Evolutionary conservation across 768 basidiomycete genomes (phyloP).

Genomic region (Boletus coccyginus): DNA sequence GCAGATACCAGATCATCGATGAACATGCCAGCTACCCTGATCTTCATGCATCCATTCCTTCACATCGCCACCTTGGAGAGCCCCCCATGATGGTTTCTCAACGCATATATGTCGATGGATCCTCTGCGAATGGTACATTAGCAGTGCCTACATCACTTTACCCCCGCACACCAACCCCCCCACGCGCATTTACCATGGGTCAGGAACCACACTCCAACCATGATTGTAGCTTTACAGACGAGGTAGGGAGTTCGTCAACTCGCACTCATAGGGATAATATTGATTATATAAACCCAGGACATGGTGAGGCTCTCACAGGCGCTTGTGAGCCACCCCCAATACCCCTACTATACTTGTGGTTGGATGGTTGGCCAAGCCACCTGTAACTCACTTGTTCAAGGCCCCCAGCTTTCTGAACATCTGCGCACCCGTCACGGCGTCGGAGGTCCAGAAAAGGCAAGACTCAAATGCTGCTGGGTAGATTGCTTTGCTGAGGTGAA

Average conservation of each 20-base stretch:
- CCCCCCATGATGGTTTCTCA: slow-evolving; percentile 14
- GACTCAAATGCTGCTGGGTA: slow-evolving; percentile 13
- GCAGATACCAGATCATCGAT: no score
- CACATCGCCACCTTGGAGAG: slow-evolving; percentile 17
- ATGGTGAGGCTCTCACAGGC: background rate
- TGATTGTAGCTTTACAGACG: slow-evolving; percentile 1
- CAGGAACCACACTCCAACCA: background rate
- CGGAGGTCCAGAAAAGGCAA: slow-evolving; percentile 8
- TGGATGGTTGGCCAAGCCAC: slow-evolving; percentile 4
- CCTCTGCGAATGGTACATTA: slow-evolving; percentile 3
- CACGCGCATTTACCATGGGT: slow-evolving; percentile 1
- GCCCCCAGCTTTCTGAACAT: slow-evolving; percentile 19
- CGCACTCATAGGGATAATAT: background rate
- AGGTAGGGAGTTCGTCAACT: slow-evolving; percentile 2
- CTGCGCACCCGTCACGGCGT: slow-evolving; percentile 20
- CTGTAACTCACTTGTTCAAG: slow-evolving; percentile 13
- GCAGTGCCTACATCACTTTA: background rate
- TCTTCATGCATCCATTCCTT: slow-evolving; percentile 15
- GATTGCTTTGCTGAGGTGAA: slow-evolving; percentile 16
- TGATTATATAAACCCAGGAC: slow-evolving; percentile 15
- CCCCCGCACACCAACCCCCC: background rate
- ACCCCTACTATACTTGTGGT: slow-evolving; percentile 9
- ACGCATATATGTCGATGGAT: slow-evolving; percentile 19
- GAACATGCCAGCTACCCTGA: background rate
- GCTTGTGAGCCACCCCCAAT: background rate